Base-by-base conservation (phyloP, 805 yeast species). In the Ogataea sp. region DNA sequence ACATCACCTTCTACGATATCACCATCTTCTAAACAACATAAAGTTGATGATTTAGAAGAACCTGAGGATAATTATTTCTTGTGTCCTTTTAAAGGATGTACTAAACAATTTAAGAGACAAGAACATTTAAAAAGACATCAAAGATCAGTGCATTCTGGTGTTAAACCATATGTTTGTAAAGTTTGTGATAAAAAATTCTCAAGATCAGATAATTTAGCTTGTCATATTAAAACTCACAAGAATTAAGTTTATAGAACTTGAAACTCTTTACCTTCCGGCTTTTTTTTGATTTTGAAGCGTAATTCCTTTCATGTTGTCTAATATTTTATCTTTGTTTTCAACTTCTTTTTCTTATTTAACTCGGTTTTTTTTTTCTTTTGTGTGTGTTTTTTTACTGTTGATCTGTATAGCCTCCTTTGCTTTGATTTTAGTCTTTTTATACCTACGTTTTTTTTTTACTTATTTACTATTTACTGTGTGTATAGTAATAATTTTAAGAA, bases 51-150 rank as follows among this genome's bases (percentile, higher is more conserved):
- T 39, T 38, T 34, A 36, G 41, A 31, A 15, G 41, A 49, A 32
- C 32, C 31, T 17, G 65, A 61, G 15, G 66, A 61, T 11, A 65
- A 63, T 44, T 64, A 65, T 24, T 61, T 61, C 47, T 49, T 49
- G 20, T 70, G 70, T 37, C 39, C 40, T 15, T 44, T 53, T 42
- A 45, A 47, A 7, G 49, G 54, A 10, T 70, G 75, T 44, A 44
- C 50, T 1, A 68, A 67, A 47, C 50, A 52, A 3, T 80, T 81
- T 57, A 73, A 72, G 46, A 67, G 85, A 44, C 75, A 75, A 48
- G 85, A 81, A 43, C 85, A 80, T 53, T 61, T 79, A 51, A 78
- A 77, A 53, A 61, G 88, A 40, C 88, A 81, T 52, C 69, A 75
- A 53, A 61, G 84, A 42, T 76, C 83, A 18, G 77, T 80, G 46